A percentile compares a stretch with the other conserved stretches of the same genome.
These are phyloP conservation scores for Marsdenia floribunda DNA, from an alignment of 257 asterid genomes.

Conservation along the genomic window DNA sequence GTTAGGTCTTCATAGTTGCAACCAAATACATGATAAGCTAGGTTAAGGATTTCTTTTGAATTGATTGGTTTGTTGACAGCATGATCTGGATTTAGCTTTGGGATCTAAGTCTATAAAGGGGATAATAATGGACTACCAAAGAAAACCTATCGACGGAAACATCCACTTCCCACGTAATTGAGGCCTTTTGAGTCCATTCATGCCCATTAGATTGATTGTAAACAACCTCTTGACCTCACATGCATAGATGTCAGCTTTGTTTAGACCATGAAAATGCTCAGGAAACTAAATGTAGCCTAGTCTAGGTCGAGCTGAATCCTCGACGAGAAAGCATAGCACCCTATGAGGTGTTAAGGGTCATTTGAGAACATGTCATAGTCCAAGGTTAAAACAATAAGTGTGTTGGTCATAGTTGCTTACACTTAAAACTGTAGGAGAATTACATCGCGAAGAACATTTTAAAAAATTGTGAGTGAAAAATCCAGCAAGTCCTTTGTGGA, in stretches of 20 bases:
- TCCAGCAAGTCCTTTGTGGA: too few species aligned
- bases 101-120: conserved; percentile 35
- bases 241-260: conserved; percentile 56
- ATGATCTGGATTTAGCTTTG: conserved; percentile 39
- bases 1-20: conserved; percentile 50
- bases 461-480: not conserved
- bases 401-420: conserved; percentile 60
- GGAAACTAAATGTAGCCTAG: conserved; percentile 70
- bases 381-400: conserved; percentile 54
- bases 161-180: conserved; percentile 59
- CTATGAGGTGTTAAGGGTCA: conserved; percentile 50
- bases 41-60: conserved; percentile 18
- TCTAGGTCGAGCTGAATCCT: conserved; percentile 29
- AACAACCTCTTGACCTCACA: conserved; percentile 53
- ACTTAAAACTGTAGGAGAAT: conserved; percentile 54
- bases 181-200: conserved; percentile 70
- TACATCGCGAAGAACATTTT: not conserved
- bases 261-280: conserved; percentile 61
- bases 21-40: conserved; percentile 49
- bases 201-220: conserved; percentile 41
- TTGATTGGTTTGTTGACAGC: conserved; percentile 29
- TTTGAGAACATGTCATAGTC: conserved; percentile 85
- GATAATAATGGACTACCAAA: conserved; percentile 47
- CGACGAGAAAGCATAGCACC: conserved; percentile 38
- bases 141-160: conserved; percentile 58